phyloP scores from a whole-genome alignment of 768 basidiomycete genomes.

The Amanita pallidorosea region DNA sequence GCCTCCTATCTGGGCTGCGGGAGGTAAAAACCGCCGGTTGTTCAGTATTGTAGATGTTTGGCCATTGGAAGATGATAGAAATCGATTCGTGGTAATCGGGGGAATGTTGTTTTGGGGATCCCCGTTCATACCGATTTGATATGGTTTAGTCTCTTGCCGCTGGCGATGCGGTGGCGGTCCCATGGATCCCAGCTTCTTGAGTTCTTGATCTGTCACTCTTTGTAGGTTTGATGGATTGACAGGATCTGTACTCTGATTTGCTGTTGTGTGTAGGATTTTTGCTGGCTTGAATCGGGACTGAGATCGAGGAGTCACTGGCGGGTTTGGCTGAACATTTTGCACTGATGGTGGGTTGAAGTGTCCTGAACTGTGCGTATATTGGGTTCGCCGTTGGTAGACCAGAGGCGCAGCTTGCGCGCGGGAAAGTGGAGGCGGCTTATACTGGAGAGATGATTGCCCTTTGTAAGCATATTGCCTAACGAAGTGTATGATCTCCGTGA shows the following conservation, averaged over 20 bases:
- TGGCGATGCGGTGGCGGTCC: conserved; percentile 36
- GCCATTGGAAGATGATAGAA: not conserved
- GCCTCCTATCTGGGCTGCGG: conserved; percentile 4
- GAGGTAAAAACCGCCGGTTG: conserved; percentile 10
- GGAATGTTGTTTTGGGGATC: not conserved
- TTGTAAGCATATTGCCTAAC: conserved; percentile 60
- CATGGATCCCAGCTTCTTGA: conserved; percentile 26
- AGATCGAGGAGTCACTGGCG: not conserved
- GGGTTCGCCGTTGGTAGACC: conserved; percentile 24
- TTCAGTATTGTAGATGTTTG: not conserved
- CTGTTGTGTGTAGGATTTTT: not conserved
- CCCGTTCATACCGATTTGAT: not conserved
- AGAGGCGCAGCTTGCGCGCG: conserved; percentile 32
- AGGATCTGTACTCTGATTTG: conserved; percentile 8
- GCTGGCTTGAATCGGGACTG: conserved; percentile 4
- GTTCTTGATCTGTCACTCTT: conserved; percentile 8
- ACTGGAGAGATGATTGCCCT: conserved; percentile 33
- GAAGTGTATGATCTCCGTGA: conserved; percentile 9
- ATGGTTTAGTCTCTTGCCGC: conserved; percentile 7
- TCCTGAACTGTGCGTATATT: conserved; percentile 15
- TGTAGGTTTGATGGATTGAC: conserved; percentile 2
- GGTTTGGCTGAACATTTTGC: conserved; percentile 6
- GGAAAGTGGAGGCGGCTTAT: conserved; percentile 25
- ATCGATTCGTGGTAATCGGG: conserved; percentile 1
- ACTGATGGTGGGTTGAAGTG: conserved; percentile 9